phyloP scores from a whole-genome alignment of 192 early-diverging fungal genomes.

The Geosiphon pyriformis region DNA sequence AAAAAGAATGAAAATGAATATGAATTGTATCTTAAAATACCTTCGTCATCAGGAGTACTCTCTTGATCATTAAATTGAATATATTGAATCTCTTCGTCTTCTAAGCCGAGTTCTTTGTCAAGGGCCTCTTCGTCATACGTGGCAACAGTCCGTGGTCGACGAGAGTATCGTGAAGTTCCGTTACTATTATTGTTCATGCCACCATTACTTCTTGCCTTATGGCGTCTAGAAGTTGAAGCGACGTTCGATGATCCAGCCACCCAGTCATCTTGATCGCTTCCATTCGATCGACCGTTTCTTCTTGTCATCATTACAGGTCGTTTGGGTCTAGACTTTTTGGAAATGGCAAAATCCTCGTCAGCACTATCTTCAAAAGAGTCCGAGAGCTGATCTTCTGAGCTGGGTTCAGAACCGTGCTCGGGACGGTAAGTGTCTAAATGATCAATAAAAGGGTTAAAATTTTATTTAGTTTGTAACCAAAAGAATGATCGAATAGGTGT shows the following conservation, averaged over 20 bases:
- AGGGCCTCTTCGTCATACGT: slow-evolving; percentile 43
- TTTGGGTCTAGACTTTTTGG: neutral
- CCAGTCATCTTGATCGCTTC: neutral
- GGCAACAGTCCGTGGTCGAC: slow-evolving; percentile 27
- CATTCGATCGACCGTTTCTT: neutral
- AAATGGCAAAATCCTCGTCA: neutral
- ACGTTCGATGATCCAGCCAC: neutral
- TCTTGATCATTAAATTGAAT: neutral
- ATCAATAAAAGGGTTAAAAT: neutral
- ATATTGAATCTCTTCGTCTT: slow-evolving; percentile 29
- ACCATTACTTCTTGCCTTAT: too few species aligned
- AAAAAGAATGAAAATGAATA: neutral
- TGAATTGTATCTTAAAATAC: neutral
- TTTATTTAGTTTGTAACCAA: neutral
- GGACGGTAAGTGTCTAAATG: neutral
- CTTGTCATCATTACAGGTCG: neutral
- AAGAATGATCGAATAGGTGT: neutral
- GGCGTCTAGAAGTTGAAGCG: slow-evolving; percentile 6
- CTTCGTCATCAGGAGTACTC: neutral
- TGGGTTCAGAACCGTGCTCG: neutral
- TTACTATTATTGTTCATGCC: slow-evolving; percentile 18
- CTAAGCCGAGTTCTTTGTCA: slow-evolving; percentile 29
- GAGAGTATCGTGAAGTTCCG: slow-evolving; percentile 33
- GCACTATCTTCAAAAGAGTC: neutral
- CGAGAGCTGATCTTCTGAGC: neutral